phyloP scores from a whole-genome alignment of 83 land plant genomes.

The Picea mariana region DNA sequence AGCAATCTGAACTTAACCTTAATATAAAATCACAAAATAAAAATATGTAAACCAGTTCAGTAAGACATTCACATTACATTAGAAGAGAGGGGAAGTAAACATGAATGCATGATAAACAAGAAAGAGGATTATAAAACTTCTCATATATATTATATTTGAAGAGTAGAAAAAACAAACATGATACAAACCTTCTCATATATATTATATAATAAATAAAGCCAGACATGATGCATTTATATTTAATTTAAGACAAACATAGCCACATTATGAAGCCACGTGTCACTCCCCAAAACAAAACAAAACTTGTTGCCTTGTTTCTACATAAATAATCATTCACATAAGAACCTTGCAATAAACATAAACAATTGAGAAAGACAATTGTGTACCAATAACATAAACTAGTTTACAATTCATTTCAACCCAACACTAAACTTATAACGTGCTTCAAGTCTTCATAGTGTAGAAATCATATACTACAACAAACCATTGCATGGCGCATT shows the following conservation, averaged over 20 bases:
- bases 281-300: slow-evolving; percentile 22
- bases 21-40: no score
- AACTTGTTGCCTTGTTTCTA: slow-evolving; percentile 24
- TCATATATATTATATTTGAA: no score
- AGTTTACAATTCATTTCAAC: background rate
- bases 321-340: background rate
- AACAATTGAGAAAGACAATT: background rate
- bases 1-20: no score
- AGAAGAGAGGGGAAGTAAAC: no score
- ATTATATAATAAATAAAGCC: background rate
- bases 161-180: no score
- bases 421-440: background rate
- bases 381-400: background rate
- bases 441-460: background rate
- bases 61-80: no score
- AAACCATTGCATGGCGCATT: no score
- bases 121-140: no score
- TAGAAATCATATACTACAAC: background rate
- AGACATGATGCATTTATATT: background rate
- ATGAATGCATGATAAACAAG: no score
- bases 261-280: slow-evolving; percentile 19
- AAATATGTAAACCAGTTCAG: no score
- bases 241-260: slow-evolving; percentile 23
- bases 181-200: no score
- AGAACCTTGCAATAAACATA: background rate